Conservation (phyloP, 768 basidiomycete species). For the Podaxis sp. region DNA sequence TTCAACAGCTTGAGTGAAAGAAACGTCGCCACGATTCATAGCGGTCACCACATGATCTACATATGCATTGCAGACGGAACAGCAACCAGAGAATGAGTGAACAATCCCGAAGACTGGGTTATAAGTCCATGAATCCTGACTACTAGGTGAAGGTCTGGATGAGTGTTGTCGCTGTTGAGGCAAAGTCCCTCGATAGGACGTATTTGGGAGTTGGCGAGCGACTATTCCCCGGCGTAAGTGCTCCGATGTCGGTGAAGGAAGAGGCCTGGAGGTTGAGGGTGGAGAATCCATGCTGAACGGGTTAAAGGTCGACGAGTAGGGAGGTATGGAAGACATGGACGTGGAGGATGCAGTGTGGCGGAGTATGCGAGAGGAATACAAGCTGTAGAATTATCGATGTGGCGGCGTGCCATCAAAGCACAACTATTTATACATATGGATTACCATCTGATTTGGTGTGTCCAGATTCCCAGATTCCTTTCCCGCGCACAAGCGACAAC, state of each 20-base stretch:
- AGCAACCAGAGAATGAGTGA: neutral
- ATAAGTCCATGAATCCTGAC: neutral
- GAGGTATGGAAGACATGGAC: neutral
- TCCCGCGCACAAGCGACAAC: neutral
- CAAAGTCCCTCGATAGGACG: neutral
- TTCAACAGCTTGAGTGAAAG: neutral
- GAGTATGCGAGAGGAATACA: neutral
- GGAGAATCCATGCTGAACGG: slow-evolving; percentile 10
- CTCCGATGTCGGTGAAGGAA: neutral
- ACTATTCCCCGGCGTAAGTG: neutral
- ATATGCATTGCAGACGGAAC: slow-evolving; percentile 5
- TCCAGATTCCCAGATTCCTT: neutral
- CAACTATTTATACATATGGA: slow-evolving; percentile 7
- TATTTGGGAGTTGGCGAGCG: neutral
- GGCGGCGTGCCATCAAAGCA: neutral
- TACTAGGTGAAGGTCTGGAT: neutral
- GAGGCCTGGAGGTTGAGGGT: neutral
- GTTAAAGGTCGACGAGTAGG: slow-evolving; percentile 1
- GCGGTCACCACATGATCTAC: slow-evolving; percentile 3
- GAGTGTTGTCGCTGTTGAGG: neutral
- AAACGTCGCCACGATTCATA: neutral
- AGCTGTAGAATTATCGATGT: slow-evolving; percentile 11
- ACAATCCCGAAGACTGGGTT: slow-evolving; percentile 4
- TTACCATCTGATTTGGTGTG: slow-evolving; percentile 1
- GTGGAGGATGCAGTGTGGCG: neutral